A percentile compares a stretch with the other conserved stretches of the same genome.
phyloP scores from a whole-genome alignment of 163 green algal genomes.

The Scenedesmus sp. region DNA sequence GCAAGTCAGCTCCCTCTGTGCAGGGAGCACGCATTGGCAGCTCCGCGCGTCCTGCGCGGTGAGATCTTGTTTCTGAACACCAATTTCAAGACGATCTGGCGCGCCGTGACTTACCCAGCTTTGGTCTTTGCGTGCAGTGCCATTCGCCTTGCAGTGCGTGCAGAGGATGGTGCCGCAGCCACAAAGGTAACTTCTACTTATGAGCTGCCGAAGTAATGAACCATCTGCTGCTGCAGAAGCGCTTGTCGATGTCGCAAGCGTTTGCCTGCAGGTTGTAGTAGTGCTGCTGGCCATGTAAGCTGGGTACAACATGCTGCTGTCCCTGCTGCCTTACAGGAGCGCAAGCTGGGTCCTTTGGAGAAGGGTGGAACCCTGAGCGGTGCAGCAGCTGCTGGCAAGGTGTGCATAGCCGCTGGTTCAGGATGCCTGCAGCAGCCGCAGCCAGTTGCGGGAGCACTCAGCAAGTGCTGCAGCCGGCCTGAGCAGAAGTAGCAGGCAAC shows the following conservation, averaged over 20 bases:
- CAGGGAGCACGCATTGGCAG: conserved; percentile 13
- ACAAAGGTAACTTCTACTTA: conserved; percentile 36
- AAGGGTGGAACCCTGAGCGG: conserved; percentile 88
- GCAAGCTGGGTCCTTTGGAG: conserved; percentile 82
- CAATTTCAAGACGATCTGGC: background rate
- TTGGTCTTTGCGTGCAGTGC: background rate
- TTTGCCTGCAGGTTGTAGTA: background rate
- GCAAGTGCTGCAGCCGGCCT: background rate
- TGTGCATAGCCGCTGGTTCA: conserved; percentile 44
- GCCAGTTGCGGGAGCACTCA: background rate
- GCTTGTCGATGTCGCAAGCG: background rate
- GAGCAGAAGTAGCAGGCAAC: background rate
- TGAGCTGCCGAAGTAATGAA: background rate
- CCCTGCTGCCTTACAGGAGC: conserved; percentile 52
- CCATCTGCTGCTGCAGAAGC: background rate
- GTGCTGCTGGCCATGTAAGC: background rate
- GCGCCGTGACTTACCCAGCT: background rate
- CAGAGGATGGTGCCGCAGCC: conserved; percentile 38
- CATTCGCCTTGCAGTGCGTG: conserved; percentile 34
- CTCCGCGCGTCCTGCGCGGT: background rate
- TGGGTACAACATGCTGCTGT: background rate
- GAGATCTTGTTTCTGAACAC: background rate
- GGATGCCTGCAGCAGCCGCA: background rate
- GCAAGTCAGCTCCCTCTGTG: conserved; percentile 12
- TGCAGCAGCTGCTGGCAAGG: conserved; percentile 87